Percentiles rank a stretch among this genome's conserved stretches.
Conservation (phyloP, 139 green algal genomes). For the Nannochloris sp. region DNA sequence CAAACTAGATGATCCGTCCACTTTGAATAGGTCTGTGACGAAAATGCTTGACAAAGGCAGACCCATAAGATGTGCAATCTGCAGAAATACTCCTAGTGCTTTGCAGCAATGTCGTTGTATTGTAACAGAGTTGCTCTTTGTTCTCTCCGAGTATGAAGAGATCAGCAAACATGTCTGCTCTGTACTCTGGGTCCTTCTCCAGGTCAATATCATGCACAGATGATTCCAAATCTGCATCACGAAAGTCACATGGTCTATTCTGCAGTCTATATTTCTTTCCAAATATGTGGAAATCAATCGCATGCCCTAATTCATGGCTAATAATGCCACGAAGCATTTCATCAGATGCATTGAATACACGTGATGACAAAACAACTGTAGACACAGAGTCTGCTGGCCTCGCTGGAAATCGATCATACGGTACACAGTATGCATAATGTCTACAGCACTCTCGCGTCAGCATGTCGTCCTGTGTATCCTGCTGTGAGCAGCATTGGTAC, state of each 20-base stretch:
- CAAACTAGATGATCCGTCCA: no score
- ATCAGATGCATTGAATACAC: constrained; percentile 5
- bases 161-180: no score
- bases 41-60: no score
- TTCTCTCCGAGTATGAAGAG: no score
- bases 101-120: no score
- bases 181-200: not conserved
- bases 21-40: no score
- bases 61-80: no score
- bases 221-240: not conserved
- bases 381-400: constrained; percentile 6
- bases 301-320: constrained; percentile 16
- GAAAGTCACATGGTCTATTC: not conserved
- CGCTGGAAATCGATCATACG: constrained; percentile 15
- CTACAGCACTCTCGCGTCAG: constrained; percentile 19
- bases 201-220: not conserved
- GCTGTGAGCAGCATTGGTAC: not conserved
- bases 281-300: constrained; percentile 22
- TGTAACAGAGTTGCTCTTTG: no score
- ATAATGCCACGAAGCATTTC: constrained; percentile 9
- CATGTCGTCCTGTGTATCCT: not conserved
- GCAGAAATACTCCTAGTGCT: no score
- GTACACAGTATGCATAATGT: constrained; percentile 20
- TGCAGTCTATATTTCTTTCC: not conserved
- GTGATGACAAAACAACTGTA: constrained; percentile 15